phyloP scores from a whole-genome alignment of 306 rosid genomes.

The Boehmeria nivea region DNA sequence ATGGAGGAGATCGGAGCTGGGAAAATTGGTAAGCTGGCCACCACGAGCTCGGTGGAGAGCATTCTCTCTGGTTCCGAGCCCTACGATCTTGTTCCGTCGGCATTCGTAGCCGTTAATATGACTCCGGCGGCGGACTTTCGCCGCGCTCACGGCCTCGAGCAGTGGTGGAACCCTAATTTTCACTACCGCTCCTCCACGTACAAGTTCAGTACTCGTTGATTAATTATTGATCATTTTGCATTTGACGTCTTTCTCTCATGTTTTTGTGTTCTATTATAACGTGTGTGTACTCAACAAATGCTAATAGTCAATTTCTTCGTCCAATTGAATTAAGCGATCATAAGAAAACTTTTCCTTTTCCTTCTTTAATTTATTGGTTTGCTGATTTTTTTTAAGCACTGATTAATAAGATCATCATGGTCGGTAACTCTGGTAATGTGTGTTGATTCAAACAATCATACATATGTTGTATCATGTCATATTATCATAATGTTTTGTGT shows the following conservation, averaged over 20 bases:
- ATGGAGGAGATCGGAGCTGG: constrained; percentile 23
- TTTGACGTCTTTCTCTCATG: too few species aligned
- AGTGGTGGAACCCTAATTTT: constrained; percentile 26
- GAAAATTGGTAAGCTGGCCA: constrained; percentile 15
- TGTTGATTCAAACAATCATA: too few species aligned
- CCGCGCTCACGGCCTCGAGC: constrained; percentile 20
- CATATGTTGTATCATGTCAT: too few species aligned
- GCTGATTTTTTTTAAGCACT: too few species aligned
- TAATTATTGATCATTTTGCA: too few species aligned
- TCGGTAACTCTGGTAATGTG: too few species aligned
- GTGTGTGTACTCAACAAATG: too few species aligned
- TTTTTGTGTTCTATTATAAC: too few species aligned
- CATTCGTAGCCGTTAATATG: constrained; percentile 14
- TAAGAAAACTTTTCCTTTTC: background rate
- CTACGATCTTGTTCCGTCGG: constrained; percentile 28
- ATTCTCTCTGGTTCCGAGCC: constrained; percentile 9
- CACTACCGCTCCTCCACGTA: background rate
- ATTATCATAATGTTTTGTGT: too few species aligned
- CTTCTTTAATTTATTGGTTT: background rate
- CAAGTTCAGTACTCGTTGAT: background rate
- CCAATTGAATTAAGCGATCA: background rate
- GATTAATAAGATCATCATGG: too few species aligned
- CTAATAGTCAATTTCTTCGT: too few species aligned
- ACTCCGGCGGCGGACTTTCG: constrained; percentile 1
- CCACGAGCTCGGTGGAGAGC: constrained; percentile 3